Evolutionary conservation across 352 stramenopile species (phyloP).

Genomic region (Phytophthora ramorum): DNA sequence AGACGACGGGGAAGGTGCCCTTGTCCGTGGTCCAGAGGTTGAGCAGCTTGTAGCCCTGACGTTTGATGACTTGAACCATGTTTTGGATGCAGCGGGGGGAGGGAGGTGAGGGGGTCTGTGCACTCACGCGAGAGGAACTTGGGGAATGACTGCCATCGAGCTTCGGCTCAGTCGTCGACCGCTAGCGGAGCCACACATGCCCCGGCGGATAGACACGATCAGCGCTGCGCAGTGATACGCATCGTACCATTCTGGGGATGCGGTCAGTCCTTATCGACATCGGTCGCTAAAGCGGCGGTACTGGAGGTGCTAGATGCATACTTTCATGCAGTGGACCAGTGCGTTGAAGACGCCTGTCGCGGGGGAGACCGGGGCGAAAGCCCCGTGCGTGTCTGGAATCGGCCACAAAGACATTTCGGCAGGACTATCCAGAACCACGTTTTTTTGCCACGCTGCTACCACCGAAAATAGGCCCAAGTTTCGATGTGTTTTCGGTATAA

Average conservation of each 20-base stretch:
- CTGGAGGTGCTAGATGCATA: background rate
- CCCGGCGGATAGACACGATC: slow-evolving; percentile 16
- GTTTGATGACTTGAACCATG: slow-evolving; percentile 36
- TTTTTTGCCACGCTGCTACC: too few species aligned
- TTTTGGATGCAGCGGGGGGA: background rate
- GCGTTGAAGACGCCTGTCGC: slow-evolving; percentile 10
- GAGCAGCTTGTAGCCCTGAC: slow-evolving; percentile 36
- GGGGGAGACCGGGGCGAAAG: slow-evolving; percentile 12
- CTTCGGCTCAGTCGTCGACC: background rate
- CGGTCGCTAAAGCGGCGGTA: background rate
- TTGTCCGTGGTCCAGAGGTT: slow-evolving; percentile 74
- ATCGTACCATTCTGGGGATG: slow-evolving; percentile 10
- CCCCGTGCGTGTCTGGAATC: slow-evolving; percentile 6
- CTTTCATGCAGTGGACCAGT: background rate
- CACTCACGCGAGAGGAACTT: slow-evolving; percentile 18
- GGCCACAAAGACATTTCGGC: slow-evolving; percentile 5
- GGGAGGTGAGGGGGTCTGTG: background rate
- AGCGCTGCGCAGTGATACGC: slow-evolving; percentile 7
- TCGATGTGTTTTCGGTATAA: too few species aligned
- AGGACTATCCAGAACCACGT: background rate
- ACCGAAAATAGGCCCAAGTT: too few species aligned
- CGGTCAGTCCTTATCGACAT: background rate
- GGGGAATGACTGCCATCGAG: slow-evolving; percentile 5
- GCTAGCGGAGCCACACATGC: slow-evolving; percentile 10
- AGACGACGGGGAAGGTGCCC: slow-evolving; percentile 66